Conservation (phyloP, 495 filamentous ascomycete genomes). For the Penicillium egyptiacum region DNA sequence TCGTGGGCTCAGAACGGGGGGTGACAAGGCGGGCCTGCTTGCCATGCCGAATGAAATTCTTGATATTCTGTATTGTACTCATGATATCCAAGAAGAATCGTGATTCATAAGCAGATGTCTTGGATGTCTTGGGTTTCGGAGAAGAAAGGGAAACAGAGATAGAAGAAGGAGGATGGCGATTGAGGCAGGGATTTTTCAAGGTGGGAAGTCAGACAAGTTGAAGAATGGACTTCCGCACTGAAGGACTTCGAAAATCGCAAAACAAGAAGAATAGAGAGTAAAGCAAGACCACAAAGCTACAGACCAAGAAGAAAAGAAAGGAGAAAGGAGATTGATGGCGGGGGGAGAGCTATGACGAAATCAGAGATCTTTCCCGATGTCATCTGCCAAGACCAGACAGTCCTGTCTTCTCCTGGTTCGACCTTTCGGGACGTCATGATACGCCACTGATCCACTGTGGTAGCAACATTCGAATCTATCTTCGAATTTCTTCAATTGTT, state of each 20-base stretch:
- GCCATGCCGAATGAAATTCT: slow-evolving; percentile 98
- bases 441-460: slow-evolving; percentile 19
- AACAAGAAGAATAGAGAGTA: neutral
- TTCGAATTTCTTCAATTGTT: neutral
- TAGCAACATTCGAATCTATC: too few species aligned
- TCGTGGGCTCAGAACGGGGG: slow-evolving; percentile 64
- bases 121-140: slow-evolving; percentile 14
- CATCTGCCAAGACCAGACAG: slow-evolving; percentile 19
- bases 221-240: neutral
- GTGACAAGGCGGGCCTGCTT: slow-evolving; percentile 83
- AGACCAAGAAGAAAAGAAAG: slow-evolving; percentile 56
- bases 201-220: neutral
- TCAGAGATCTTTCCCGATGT: slow-evolving; percentile 27
- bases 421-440: slow-evolving; percentile 15
- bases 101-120: neutral
- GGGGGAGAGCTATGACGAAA: slow-evolving; percentile 55
- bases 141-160: slow-evolving; percentile 5
- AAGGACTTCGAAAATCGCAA: neutral
- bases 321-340: slow-evolving; percentile 73
- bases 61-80: slow-evolving; percentile 86
- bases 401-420: slow-evolving; percentile 7
- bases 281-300: neutral
- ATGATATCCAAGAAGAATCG: slow-evolving; percentile 36
- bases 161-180: slow-evolving; percentile 50
- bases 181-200: slow-evolving; percentile 56